Evolutionary conservation across 2,329 filamentous ascomycete genomes (phyloP).

Genomic region (Corinectria fuckeliana): DNA sequence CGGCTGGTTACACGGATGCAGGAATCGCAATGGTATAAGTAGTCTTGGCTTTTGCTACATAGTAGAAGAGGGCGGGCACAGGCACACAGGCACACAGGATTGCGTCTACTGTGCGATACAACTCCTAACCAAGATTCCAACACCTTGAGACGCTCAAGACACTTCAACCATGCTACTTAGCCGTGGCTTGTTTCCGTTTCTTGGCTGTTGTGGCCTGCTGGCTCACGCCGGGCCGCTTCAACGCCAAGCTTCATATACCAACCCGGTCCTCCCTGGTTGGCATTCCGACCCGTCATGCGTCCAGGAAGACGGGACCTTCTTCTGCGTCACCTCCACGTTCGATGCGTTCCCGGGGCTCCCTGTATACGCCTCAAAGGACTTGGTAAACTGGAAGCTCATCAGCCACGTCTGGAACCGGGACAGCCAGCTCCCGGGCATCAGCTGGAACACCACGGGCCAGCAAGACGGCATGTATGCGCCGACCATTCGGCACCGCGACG

Average conservation of each 20-base stretch:
- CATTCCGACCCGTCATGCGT: conserved; percentile 56
- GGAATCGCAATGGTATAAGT: neutral
- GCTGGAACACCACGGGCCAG: conserved; percentile 39
- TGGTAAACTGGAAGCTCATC: conserved; percentile 55
- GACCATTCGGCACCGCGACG: conserved; percentile 51
- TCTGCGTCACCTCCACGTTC: conserved; percentile 60
- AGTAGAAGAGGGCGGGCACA: no score
- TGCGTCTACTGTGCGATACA: no score
- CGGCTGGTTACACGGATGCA: neutral
- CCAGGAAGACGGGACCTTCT: conserved; percentile 55
- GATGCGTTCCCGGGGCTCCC: conserved; percentile 59
- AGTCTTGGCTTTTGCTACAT: neutral
- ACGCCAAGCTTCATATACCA: conserved; percentile 29
- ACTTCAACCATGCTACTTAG: neutral
- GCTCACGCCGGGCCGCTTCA: neutral
- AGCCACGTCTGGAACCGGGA: conserved; percentile 50
- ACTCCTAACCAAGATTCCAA: no score
- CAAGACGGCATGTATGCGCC: conserved; percentile 55
- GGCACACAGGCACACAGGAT: no score
- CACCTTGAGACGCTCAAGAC: neutral
- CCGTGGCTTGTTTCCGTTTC: neutral
- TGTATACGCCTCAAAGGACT: conserved; percentile 58
- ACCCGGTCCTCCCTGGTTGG: conserved; percentile 58
- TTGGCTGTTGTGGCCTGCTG: neutral
- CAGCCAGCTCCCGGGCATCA: conserved; percentile 48